Conservation (phyloP, 257 asterid genomes). For the Nicotiana noctiflora region DNA sequence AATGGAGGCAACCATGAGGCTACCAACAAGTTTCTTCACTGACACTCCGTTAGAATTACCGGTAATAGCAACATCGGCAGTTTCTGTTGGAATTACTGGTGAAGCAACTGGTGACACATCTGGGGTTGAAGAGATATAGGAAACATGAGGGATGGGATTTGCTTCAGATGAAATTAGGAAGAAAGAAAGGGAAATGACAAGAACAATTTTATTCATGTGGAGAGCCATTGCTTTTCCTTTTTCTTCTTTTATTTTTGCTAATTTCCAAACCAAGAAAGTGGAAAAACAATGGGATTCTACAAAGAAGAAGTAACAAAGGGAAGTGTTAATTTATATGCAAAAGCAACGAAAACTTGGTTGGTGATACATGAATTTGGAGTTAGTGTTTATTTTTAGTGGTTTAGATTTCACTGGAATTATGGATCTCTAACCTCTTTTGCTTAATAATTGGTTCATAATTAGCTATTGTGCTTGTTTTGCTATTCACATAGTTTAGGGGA, state of each 20-base stretch:
- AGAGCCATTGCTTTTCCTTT: background rate
- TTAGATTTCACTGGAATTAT: background rate
- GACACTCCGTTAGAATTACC: no score
- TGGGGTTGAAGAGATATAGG: no score
- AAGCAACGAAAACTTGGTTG: background rate
- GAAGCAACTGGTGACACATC: no score
- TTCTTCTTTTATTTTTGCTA: background rate
- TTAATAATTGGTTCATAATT: background rate
- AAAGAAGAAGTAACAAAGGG: background rate
- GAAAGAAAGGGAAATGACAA: background rate
- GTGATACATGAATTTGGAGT: background rate
- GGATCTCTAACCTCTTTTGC: background rate
- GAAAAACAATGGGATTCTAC: background rate
- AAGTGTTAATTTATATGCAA: background rate
- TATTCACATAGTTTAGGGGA: no score
- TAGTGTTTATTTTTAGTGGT: background rate
- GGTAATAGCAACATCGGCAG: no score
- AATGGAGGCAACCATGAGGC: constrained; percentile 19
- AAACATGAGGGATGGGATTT: no score
- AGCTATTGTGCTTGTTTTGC: no score
- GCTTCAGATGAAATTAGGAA: background rate
- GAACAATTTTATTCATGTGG: background rate
- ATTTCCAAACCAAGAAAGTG: background rate
- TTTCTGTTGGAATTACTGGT: no score
- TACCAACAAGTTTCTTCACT: background rate